Base-by-base conservation (phyloP, 208 protist genomes). In the Leishmania guyanensis region DNA sequence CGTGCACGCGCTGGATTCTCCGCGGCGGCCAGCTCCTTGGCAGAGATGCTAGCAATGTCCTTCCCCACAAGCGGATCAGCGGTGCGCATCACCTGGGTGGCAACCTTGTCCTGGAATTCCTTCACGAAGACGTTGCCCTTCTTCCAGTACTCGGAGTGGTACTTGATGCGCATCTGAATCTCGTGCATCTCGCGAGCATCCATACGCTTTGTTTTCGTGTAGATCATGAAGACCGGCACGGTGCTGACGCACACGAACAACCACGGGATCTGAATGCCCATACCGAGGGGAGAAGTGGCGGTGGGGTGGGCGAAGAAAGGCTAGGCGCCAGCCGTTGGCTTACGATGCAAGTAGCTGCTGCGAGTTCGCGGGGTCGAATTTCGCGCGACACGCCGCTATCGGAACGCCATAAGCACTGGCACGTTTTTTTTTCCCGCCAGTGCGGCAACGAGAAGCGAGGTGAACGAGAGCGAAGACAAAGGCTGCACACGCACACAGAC, bases 81-180 rank as follows among this genome's bases (percentile, higher is more conserved):
- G 3, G 85, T 91, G 20, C 46, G 69, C 22, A 53, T 20, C 29
- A 96, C 78, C 66, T 88, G 70, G 5, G 65, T 73, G 6, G 64
- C 54, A 1, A 95, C 68, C 17, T 76, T 53, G 20, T 78, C 66
- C 54, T 84, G 86, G 56, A 91, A 85, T 33, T 68, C 54, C 20
- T 75, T 71, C 29, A 86, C 83, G 80, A 96, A 94, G 50, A 79
- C 77, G 70, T 92, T 93, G 3, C 90, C 93, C n/a, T 89, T 88
- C 80, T 89, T 88, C 89, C 93, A 93, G 78, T 91, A 96, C 82
- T 94, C 90, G 75, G 90, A 84, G 84, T 91, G 86, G 77, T 96
- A 95, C 77, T 95, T 95, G 69, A 95, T 78, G 26, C 90, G 90
- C 93, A 96, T 96, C 60, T 94, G 91, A 36, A 96, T 89, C 75